Percentiles rank a stretch among this genome's conserved stretches.
phyloP scores from a whole-genome alignment of 768 basidiomycete genomes.

The Mycena amicta region DNA sequence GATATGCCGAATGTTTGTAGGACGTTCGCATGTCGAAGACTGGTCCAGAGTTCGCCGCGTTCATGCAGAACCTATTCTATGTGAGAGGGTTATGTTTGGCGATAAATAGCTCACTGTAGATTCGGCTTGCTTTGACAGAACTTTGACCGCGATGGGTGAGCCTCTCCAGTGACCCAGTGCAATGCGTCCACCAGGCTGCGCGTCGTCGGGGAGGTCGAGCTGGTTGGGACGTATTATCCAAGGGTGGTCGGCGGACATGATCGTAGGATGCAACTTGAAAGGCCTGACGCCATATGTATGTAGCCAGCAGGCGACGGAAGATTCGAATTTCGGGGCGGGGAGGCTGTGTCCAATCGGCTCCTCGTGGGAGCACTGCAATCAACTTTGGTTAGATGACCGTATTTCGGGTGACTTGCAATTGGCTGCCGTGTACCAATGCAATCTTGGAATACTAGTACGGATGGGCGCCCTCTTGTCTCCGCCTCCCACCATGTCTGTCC shows the following conservation, averaged over 20 bases:
- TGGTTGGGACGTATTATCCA: slow-evolving; percentile 19
- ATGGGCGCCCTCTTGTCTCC: not conserved
- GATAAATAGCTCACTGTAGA: slow-evolving; percentile 8
- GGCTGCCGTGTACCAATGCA: not conserved
- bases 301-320: not conserved
- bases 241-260: slow-evolving; percentile 18
- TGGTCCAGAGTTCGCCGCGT: slow-evolving; percentile 26
- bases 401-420: not conserved
- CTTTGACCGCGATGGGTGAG: slow-evolving; percentile 17
- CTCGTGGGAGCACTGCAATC: not conserved
- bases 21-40: slow-evolving; percentile 25
- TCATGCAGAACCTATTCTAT: slow-evolving; percentile 19
- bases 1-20: slow-evolving; percentile 27
- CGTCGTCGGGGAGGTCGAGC: slow-evolving; percentile 11
- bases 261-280: not conserved
- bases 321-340: not conserved
- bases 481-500: not conserved
- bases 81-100: not conserved
- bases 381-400: not conserved
- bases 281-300: not conserved
- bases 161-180: slow-evolving; percentile 18
- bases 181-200: slow-evolving; percentile 11
- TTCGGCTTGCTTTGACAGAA: slow-evolving; percentile 14
- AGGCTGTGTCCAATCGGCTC: too few species aligned
- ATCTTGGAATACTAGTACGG: not conserved